Percentiles rank a stretch among this genome's conserved stretches.
phyloP scores from a whole-genome alignment of 345 rosid species.

The Gynandropsis gynandra region DNA sequence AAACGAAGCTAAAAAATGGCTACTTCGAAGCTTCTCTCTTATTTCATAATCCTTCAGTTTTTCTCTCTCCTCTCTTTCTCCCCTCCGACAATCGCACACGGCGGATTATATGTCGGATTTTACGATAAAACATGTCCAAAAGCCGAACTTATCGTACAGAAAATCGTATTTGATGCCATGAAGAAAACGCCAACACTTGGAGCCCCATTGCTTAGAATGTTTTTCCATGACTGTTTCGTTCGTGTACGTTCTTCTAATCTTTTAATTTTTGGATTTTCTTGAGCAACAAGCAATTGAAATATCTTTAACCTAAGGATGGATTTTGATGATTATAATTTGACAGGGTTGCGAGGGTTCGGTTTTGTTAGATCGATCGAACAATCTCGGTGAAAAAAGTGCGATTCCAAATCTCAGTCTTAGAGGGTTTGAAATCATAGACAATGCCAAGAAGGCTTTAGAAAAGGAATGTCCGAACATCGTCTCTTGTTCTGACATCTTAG shows the following conservation, averaged over 20 bases:
- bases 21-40: slow-evolving; percentile 22
- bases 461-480: slow-evolving; percentile 63
- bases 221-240: slow-evolving; percentile 81
- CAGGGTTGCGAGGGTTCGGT: slow-evolving; percentile 91
- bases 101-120: slow-evolving; percentile 47
- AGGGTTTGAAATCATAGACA: slow-evolving; percentile 55
- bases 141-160: slow-evolving; percentile 43
- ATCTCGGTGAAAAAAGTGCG: slow-evolving; percentile 46
- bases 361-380: slow-evolving; percentile 42
- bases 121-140: slow-evolving; percentile 39
- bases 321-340: not conserved
- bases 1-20: slow-evolving; percentile 23
- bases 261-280: not conserved
- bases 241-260: slow-evolving; percentile 30
- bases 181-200: slow-evolving; percentile 39
- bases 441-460: slow-evolving; percentile 51
- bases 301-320: not conserved
- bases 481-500: slow-evolving; percentile 71
- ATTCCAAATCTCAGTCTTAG: slow-evolving; percentile 45
- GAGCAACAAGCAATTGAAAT: not conserved
- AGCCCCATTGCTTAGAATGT: slow-evolving; percentile 61
- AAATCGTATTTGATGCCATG: slow-evolving; percentile 24
- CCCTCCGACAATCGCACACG: slow-evolving; percentile 19
- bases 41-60: slow-evolving; percentile 23
- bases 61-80: slow-evolving; percentile 19